A percentile compares a stretch with the other conserved stretches of the same genome.
Evolutionary conservation across 2,329 filamentous ascomycete genomes (phyloP).

Genomic region (Epichloe amarillans): DNA sequence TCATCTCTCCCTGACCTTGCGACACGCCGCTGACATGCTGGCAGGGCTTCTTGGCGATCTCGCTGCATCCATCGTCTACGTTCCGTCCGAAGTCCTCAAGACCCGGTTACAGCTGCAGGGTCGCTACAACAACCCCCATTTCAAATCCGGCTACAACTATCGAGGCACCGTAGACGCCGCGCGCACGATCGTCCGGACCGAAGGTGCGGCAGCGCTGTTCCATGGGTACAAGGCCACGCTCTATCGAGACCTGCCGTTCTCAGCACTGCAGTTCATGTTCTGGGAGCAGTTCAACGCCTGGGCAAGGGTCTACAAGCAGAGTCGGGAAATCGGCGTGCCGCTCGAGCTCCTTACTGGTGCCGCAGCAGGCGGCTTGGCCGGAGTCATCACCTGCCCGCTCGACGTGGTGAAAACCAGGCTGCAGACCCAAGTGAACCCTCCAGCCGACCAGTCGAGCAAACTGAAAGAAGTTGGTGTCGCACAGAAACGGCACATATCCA

Average conservation of each 20-base stretch:
- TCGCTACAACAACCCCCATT: conserved; percentile 86
- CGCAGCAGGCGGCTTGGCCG: conserved; percentile 80
- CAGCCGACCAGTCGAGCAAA: conserved; percentile 15
- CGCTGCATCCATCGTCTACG: conserved; percentile 84
- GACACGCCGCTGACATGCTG: background rate
- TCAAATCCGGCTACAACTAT: conserved; percentile 93
- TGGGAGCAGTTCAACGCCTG: conserved; percentile 86
- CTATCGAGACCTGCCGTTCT: conserved; percentile 88
- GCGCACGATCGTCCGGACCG: conserved; percentile 67
- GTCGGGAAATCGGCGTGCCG: conserved; percentile 70
- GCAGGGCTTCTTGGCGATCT: conserved; percentile 84
- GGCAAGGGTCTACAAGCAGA: conserved; percentile 66
- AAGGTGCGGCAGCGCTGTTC: conserved; percentile 79
- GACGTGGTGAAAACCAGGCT: conserved; percentile 96
- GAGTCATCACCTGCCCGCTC: conserved; percentile 86
- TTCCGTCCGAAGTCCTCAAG: conserved; percentile 94
- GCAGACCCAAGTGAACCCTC: conserved; percentile 66
- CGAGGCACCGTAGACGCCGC: conserved; percentile 71
- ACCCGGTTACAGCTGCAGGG: conserved; percentile 94
- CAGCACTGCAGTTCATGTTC: conserved; percentile 92
- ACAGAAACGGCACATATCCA: conserved; percentile 69
- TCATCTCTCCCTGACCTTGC: background rate
- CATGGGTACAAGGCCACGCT: conserved; percentile 96
- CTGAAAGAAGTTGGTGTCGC: conserved; percentile 25
- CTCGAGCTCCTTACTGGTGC: conserved; percentile 84